Percentiles rank a stretch among this genome's conserved stretches.
Conservation (phyloP, 2,329 filamentous ascomycete species). For the Xylaria sp. region DNA sequence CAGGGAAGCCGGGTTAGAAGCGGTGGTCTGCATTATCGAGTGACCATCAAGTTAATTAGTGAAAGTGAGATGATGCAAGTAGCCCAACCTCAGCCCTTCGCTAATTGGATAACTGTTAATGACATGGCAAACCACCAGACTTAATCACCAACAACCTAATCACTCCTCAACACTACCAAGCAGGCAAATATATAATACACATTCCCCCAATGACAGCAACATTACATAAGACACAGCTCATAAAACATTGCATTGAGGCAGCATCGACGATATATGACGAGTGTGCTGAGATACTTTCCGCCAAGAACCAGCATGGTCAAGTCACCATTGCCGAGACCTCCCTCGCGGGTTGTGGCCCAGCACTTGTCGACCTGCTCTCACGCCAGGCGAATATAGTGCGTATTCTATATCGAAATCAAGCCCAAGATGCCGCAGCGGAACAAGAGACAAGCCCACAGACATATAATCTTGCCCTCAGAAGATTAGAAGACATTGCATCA, state of each 20-base stretch:
- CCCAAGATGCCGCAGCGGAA: background rate
- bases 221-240: slow-evolving; percentile 31
- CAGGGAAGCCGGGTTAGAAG: too few species aligned
- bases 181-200: background rate
- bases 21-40: background rate
- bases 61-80: slow-evolving; percentile 23
- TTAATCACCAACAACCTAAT: background rate
- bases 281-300: slow-evolving; percentile 39
- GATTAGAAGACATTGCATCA: slow-evolving; percentile 67
- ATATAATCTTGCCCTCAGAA: slow-evolving; percentile 50
- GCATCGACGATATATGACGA: slow-evolving; percentile 41
- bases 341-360: slow-evolving; percentile 43
- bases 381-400: slow-evolving; percentile 41
- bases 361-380: slow-evolving; percentile 45
- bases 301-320: slow-evolving; percentile 11
- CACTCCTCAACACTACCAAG: background rate
- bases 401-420: slow-evolving; percentile 13
- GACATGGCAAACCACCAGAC: background rate
- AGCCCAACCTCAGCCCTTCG: background rate
- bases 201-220: background rate
- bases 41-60: background rate
- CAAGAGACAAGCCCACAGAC: slow-evolving; percentile 15
- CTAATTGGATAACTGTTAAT: background rate
- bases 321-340: slow-evolving; percentile 15
- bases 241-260: slow-evolving; percentile 42